Percentiles rank a stretch among this genome's conserved stretches.
Conservation (phyloP, 352 stramenopile species). For the Bremia lactucae region DNA sequence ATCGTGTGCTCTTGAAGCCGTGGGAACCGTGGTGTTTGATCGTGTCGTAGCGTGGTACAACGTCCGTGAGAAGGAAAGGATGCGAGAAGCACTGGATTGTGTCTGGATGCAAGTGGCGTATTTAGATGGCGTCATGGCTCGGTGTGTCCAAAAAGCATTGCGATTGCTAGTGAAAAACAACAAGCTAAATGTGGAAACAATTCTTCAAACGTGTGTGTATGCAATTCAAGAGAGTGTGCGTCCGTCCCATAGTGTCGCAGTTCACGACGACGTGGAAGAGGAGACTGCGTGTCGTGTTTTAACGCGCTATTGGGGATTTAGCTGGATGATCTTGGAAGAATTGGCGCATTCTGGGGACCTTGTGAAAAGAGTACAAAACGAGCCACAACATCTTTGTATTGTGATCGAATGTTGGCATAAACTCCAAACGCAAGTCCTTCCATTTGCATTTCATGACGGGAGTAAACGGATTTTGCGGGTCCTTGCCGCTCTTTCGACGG, state of each 20-base stretch:
- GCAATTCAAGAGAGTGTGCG: slow-evolving; percentile 53
- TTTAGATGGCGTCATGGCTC: slow-evolving; percentile 69
- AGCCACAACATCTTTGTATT: slow-evolving; percentile 51
- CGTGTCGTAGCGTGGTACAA: slow-evolving; percentile 55
- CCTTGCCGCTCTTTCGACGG: slow-evolving; percentile 55
- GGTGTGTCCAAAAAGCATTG: slow-evolving; percentile 62
- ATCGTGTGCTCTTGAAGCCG: slow-evolving; percentile 41
- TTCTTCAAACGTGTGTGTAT: slow-evolving; percentile 49
- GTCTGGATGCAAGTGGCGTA: slow-evolving; percentile 60
- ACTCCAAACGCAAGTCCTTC: slow-evolving; percentile 54
- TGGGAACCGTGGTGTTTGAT: slow-evolving; percentile 53
- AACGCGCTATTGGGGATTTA: slow-evolving; percentile 65
- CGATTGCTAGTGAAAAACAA: slow-evolving; percentile 55
- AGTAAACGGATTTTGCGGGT: slow-evolving; percentile 78
- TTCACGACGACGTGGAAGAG: slow-evolving; percentile 24
- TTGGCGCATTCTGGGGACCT: slow-evolving; percentile 50
- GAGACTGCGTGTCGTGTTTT: slow-evolving; percentile 20
- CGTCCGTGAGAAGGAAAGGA: slow-evolving; percentile 19
- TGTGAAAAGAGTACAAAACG: slow-evolving; percentile 36
- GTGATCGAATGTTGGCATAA: slow-evolving; percentile 80
- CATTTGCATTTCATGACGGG: slow-evolving; percentile 55
- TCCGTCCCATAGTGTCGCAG: slow-evolving; percentile 16
- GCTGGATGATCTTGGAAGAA: slow-evolving; percentile 77
- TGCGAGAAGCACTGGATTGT: slow-evolving; percentile 20
- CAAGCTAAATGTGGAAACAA: slow-evolving; percentile 40